Conservation (phyloP, 352 stramenopile genomes). For the Globisporangium orthogonon region DNA sequence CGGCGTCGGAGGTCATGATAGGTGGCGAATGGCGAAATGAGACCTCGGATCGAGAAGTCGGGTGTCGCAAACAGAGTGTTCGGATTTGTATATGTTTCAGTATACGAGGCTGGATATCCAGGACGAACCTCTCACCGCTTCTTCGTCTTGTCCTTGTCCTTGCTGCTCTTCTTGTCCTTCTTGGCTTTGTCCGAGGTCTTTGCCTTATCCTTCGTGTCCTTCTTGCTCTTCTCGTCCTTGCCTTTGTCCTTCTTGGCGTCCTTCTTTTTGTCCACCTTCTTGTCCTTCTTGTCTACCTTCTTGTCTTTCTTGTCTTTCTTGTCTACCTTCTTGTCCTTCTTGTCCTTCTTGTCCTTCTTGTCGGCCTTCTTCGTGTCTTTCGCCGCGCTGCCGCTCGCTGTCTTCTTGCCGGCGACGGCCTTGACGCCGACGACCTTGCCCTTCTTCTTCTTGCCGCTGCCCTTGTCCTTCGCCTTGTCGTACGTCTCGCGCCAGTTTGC, state of each 20-base stretch:
- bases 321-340: slow-evolving; percentile 26
- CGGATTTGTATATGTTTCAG: too few relatives aligned
- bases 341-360: slow-evolving; percentile 70
- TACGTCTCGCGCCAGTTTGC: slow-evolving; percentile 78
- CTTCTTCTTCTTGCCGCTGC: slow-evolving; percentile 41
- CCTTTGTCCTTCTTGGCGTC: slow-evolving; percentile 11
- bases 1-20: slow-evolving; percentile 26
- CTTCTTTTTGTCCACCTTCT: slow-evolving; percentile 17
- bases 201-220: slow-evolving; percentile 24
- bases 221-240: slow-evolving; percentile 15
- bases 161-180: slow-evolving; percentile 14
- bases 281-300: slow-evolving; percentile 52
- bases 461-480: slow-evolving; percentile 49
- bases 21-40: not conserved
- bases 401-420: slow-evolving; percentile 4
- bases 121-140: not conserved
- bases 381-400: too few relatives aligned
- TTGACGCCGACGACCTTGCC: slow-evolving; percentile 19
- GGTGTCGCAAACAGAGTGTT: too few relatives aligned
- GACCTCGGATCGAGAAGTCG: too few relatives aligned
- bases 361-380: slow-evolving; percentile 5
- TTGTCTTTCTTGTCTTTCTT: slow-evolving; percentile 47
- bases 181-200: slow-evolving; percentile 17
- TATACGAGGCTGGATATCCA: too few relatives aligned
- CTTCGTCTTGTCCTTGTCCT: slow-evolving; percentile 21